Evolutionary conservation across 495 filamentous ascomycete species (phyloP).

Genomic region (Lasiosphaeria hispida): DNA sequence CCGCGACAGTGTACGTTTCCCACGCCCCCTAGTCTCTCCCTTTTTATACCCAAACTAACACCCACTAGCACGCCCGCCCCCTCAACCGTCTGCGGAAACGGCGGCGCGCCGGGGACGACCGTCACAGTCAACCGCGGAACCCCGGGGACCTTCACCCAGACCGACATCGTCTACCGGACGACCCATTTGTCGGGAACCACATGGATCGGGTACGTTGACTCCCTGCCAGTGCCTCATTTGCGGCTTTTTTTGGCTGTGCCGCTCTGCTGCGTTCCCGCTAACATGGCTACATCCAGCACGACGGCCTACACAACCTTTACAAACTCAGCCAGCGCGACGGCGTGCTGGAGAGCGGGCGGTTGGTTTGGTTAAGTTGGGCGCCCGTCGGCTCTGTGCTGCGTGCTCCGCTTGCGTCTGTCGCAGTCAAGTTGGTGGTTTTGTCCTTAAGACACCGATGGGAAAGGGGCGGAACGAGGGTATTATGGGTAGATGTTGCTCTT

Average conservation of each 20-base stretch:
- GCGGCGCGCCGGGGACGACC: slow-evolving; percentile 28
- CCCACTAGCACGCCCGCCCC: slow-evolving; percentile 35
- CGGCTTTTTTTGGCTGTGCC: too few species aligned
- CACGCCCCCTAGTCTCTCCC: neutral
- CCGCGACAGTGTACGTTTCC: slow-evolving; percentile 40
- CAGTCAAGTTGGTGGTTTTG: neutral
- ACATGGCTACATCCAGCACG: slow-evolving; percentile 21
- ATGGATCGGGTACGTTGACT: slow-evolving; percentile 35
- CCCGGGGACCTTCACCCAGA: slow-evolving; percentile 33
- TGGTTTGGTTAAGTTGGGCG: slow-evolving; percentile 29
- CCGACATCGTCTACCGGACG: slow-evolving; percentile 38
- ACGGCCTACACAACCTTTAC: slow-evolving; percentile 37
- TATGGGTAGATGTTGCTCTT: neutral
- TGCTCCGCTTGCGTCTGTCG: neutral
- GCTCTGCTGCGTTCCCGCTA: neutral
- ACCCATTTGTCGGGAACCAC: slow-evolving; percentile 38
- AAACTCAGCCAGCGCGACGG: slow-evolving; percentile 35
- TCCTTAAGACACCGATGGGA: neutral
- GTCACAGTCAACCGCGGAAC: slow-evolving; percentile 34
- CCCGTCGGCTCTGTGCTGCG: neutral
- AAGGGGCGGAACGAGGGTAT: neutral
- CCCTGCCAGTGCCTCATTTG: neutral
- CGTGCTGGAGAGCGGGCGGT: slow-evolving; percentile 40
- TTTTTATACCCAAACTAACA: neutral
- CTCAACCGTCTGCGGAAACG: slow-evolving; percentile 36